Percentiles rank a stretch among this genome's conserved stretches.
These are phyloP conservation scores for Haberlea rhodopensis DNA, from an alignment of 257 asterid genomes.

Conservation along the genomic window DNA sequence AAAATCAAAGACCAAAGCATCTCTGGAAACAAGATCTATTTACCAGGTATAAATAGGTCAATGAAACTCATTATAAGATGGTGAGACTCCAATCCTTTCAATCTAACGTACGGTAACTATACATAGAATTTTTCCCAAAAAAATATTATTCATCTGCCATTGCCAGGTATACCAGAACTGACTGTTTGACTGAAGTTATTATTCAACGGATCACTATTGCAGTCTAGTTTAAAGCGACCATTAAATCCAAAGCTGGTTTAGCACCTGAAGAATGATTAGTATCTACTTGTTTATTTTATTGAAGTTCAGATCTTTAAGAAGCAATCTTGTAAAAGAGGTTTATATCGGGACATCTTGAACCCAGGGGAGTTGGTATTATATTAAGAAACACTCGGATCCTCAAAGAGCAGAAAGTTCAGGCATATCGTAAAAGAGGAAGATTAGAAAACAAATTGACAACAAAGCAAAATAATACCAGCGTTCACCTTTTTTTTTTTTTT, in stretches of 20 bases:
- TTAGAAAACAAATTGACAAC: background rate
- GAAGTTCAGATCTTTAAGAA: conserved; percentile 1
- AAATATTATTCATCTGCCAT: background rate
- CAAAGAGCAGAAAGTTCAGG: background rate
- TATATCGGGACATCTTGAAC: conserved; percentile 15
- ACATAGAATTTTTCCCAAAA: background rate
- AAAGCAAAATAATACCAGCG: conserved; percentile 5
- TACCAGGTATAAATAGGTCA: conserved; percentile 8
- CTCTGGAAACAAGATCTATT: conserved; percentile 3
- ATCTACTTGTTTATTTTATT: background rate
- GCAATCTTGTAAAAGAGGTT: background rate
- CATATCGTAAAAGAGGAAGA: conserved; percentile 4
- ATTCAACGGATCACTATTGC: background rate
- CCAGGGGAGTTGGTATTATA: background rate
- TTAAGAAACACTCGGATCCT: background rate
- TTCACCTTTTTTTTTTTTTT: background rate
- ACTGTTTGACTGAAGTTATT: background rate
- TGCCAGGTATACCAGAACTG: conserved; percentile 18
- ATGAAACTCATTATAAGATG: background rate
- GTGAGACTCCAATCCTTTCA: conserved; percentile 4
- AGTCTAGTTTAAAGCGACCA: background rate
- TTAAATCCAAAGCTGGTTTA: background rate
- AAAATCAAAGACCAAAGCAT: conserved; percentile 4
- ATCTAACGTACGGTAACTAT: too few species aligned
- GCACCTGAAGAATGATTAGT: conserved; percentile 7